These are phyloP conservation scores for Aspergillus neoniger DNA, from an alignment of 2,329 filamentous ascomycete genomes.

Conservation along the genomic window DNA sequence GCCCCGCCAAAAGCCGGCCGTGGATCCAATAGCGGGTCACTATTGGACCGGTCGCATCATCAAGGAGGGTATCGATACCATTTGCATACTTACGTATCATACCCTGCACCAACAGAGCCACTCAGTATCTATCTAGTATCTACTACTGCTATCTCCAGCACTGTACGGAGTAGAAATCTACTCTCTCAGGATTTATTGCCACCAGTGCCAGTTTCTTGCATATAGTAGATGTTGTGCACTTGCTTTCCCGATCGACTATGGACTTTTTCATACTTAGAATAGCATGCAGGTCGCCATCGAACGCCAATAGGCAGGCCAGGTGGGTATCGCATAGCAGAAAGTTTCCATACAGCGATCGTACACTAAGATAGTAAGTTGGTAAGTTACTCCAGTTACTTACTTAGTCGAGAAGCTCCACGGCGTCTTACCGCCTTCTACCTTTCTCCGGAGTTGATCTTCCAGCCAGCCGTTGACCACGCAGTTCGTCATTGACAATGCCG, in stretches of 20 bases:
- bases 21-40: slow-evolving; percentile 7
- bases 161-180: no score
- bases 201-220: neutral
- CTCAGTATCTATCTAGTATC: neutral
- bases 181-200: neutral
- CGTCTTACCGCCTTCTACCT: neutral
- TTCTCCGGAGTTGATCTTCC: slow-evolving; percentile 4
- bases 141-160: neutral
- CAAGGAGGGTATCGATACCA: slow-evolving; percentile 10
- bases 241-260: neutral
- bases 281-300: neutral
- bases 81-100: slow-evolving; percentile 10
- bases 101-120: neutral
- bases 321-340: neutral
- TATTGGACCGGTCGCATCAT: slow-evolving; percentile 13
- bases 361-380: neutral
- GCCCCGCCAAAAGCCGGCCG: slow-evolving; percentile 10
- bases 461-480: neutral
- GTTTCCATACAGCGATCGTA: neutral
- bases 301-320: neutral
- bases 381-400: no score
- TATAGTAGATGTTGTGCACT: neutral
- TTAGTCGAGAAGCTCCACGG: neutral
- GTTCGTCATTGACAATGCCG: neutral
- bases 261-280: neutral